Percentiles rank a stretch among this genome's conserved stretches.
These are phyloP conservation scores for Xerocomus minutiporus DNA, from an alignment of 1,284 basidiomycete genomes.

Conservation along the genomic window DNA sequence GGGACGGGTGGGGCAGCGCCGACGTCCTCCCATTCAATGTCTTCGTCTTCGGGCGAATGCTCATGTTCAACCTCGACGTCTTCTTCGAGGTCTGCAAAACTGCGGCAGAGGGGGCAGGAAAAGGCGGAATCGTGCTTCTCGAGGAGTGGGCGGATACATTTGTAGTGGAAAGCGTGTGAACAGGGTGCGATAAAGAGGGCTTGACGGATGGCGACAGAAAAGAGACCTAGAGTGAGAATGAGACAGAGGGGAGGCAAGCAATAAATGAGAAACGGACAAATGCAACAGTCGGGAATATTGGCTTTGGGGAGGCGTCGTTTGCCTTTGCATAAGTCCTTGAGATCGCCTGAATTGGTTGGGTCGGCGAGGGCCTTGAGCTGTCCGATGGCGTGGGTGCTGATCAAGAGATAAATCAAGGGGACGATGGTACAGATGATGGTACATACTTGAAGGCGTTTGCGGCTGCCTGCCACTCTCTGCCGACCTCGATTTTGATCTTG, in stretches of 20 bases:
- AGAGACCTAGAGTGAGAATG: slow-evolving; percentile 58
- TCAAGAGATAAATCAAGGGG: background rate
- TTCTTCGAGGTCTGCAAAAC: slow-evolving; percentile 92
- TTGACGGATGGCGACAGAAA: slow-evolving; percentile 91
- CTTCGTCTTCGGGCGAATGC: slow-evolving; percentile 28
- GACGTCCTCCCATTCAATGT: slow-evolving; percentile 30
- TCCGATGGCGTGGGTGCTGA: slow-evolving; percentile 72
- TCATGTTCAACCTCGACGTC: slow-evolving; percentile 78
- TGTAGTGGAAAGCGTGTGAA: slow-evolving; percentile 97
- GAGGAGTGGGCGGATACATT: slow-evolving; percentile 92
- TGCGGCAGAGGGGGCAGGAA: slow-evolving; percentile 90
- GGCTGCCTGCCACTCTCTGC: slow-evolving; percentile 84
- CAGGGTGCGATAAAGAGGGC: slow-evolving; percentile 96
- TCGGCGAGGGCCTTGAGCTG: slow-evolving; percentile 69
- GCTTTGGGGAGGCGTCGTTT: slow-evolving; percentile 42
- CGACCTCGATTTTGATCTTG: slow-evolving; percentile 92
- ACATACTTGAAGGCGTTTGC: slow-evolving; percentile 95
- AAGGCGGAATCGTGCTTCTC: slow-evolving; percentile 89
- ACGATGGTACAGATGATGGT: background rate
- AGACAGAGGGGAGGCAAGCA: background rate
- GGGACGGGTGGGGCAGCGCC: background rate
- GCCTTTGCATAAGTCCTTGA: slow-evolving; percentile 13
- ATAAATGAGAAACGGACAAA: slow-evolving; percentile 57
- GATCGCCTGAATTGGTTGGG: slow-evolving; percentile 13
- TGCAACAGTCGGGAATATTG: slow-evolving; percentile 86